These are phyloP conservation scores for Wallacemonas sp. DNA, from an alignment of 208 protist species.

Conservation along the genomic window DNA sequence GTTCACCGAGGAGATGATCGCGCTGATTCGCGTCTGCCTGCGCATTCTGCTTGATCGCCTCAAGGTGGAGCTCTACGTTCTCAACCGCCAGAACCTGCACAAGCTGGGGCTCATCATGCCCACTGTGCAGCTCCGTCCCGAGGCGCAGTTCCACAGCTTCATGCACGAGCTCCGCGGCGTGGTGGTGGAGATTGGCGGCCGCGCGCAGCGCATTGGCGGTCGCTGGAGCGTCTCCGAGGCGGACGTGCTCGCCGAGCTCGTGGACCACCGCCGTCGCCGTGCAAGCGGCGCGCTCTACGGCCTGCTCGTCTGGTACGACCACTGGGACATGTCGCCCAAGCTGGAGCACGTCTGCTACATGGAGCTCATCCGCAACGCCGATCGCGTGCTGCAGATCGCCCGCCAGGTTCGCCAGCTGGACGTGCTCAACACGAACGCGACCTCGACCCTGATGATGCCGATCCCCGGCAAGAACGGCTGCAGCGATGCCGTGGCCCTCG, in stretches of 20 bases:
- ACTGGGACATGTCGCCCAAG: slow-evolving; percentile 77
- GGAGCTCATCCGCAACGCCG: slow-evolving; percentile 81
- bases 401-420: slow-evolving; percentile 65
- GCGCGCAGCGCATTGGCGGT: slow-evolving; percentile 50
- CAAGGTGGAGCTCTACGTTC: slow-evolving; percentile 77
- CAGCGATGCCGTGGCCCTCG: slow-evolving; percentile 28
- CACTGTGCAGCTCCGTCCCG: slow-evolving; percentile 62
- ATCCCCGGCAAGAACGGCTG: slow-evolving; percentile 41
- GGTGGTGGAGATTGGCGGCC: slow-evolving; percentile 57
- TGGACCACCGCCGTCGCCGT: slow-evolving; percentile 65
- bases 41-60: slow-evolving; percentile 70
- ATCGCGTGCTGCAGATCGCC: slow-evolving; percentile 73
- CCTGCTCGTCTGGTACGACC: slow-evolving; percentile 84
- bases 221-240: slow-evolving; percentile 61
- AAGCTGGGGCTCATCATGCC: slow-evolving; percentile 53
- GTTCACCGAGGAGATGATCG: slow-evolving; percentile 61
- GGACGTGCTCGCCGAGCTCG: slow-evolving; percentile 58
- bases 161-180: slow-evolving; percentile 71
- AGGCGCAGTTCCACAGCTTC: slow-evolving; percentile 66
- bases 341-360: slow-evolving; percentile 75
- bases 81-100: slow-evolving; percentile 72
- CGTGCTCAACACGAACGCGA: slow-evolving; percentile 66
- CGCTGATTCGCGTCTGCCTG: slow-evolving; percentile 65
- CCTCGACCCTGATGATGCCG: slow-evolving; percentile 50
- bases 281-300: slow-evolving; percentile 57